Evolutionary conservation across 306 rosid genomes (phyloP), one percentile per base, ranked within the genome.

Genomic region (Cercis canadensis): DNA sequence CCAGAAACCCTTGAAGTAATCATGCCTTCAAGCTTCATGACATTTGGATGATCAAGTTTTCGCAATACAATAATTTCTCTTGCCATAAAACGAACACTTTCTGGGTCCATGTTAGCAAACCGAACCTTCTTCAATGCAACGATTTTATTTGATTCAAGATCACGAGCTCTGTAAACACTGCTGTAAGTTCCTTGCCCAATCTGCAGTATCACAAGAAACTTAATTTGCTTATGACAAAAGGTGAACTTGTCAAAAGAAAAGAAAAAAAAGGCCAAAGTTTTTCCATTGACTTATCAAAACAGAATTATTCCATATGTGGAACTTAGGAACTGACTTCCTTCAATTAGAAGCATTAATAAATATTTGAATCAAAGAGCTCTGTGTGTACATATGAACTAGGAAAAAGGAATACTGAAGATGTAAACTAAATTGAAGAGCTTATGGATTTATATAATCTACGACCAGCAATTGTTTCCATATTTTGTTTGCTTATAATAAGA

Each of bases 141-240:
- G 32, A 83, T 62, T 72, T 78, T 88, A 69, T 87, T 87, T n/a
- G 87, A 80, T 34, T 92, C 92, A 31, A 89, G 86, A 82, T 92
- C 97, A 43, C 87, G 89, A 46, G 97, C 97, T 74, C 76, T 84
- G 63, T 89, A 89, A 66, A 92, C 97, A 67, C 90, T 84, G 72
- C 97, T 92, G 81, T 92, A 92, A 49, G 97, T 89, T 81, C 97
- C 97, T 84, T 92, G 96, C 13, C 97, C 97, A 82, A 92, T 84
- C 96, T 92, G 83, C 70, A 80, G 31, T 11, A 33, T 6, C 13
- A 43, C 50, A 51, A 37, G 39, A 44, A 51, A 61, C 7, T 49
- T 24, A n/a, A 39, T 5, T 44, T 14, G 17, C 40, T 31, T 39
- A 46, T 54, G 41, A 57, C 5, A 47, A 37, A 2, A 11, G 61